These are phyloP conservation scores for Coniella lustricola DNA, from an alignment of 2,329 filamentous ascomycete species.

Conservation along the genomic window DNA sequence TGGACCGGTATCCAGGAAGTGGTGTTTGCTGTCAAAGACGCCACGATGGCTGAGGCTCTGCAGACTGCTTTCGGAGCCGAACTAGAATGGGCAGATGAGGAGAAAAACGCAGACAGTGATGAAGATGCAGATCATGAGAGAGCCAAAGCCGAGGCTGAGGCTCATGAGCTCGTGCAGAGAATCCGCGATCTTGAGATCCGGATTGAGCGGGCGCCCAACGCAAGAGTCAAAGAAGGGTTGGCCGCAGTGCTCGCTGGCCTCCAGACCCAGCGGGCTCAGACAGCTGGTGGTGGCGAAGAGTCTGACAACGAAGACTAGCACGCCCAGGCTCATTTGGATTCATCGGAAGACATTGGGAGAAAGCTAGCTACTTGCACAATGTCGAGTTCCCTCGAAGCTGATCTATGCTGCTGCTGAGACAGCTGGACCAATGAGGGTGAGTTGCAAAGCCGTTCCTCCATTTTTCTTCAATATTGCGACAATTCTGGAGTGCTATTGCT, in stretches of 20 bases:
- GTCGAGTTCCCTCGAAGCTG: no score
- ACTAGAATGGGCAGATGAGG: constrained; percentile 26
- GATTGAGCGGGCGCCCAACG: constrained; percentile 1
- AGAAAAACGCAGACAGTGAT: background rate
- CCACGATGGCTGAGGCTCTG: constrained; percentile 45
- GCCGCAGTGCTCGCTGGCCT: constrained; percentile 4
- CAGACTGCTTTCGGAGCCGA: constrained; percentile 37
- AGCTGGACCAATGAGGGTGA: no score
- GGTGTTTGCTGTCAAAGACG: constrained; percentile 51
- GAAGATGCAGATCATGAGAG: constrained; percentile 16
- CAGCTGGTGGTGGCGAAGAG: no score
- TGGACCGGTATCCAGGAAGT: constrained; percentile 44
- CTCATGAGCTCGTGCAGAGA: background rate
- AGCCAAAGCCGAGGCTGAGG: background rate
- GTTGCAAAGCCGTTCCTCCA: no score
- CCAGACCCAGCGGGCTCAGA: background rate
- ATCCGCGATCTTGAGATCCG: constrained; percentile 4
- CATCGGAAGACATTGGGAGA: no score
- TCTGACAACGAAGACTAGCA: no score
- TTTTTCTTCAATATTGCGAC: no score
- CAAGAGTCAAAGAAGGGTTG: constrained; percentile 1
- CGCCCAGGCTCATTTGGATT: no score
- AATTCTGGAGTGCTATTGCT: no score
- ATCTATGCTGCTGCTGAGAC: no score
- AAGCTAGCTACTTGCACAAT: no score